phyloP scores from a whole-genome alignment of 768 basidiomycete species.

The Kwoniella bestiolae region DNA sequence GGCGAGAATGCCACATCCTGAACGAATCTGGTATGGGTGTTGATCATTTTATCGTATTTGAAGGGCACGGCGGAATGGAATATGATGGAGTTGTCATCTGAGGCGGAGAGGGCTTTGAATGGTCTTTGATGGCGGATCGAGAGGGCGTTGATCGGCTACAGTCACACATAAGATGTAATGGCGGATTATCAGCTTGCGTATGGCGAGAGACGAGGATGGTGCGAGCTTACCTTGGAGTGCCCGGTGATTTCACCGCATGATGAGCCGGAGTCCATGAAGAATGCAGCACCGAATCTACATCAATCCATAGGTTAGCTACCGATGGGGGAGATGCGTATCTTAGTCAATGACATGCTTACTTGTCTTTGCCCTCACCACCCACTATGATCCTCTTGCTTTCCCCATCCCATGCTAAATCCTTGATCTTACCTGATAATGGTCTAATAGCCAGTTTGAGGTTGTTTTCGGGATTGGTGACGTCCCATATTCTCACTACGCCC shows the following conservation, averaged over 20 bases:
- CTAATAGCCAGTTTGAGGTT: conserved; percentile 64
- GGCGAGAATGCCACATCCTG: conserved; percentile 85
- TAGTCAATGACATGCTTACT: conserved; percentile 62
- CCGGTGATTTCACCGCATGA: conserved; percentile 87
- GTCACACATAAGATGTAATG: background rate
- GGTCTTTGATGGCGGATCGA: conserved; percentile 86
- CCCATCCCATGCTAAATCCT: conserved; percentile 94
- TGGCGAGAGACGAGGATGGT: too few relatives aligned
- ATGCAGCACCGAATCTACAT: conserved; percentile 52
- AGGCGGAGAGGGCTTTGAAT: conserved; percentile 85
- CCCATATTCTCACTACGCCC: conserved; percentile 89
- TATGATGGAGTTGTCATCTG: conserved; percentile 78
- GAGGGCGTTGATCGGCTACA: conserved; percentile 80
- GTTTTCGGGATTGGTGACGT: conserved; percentile 83
- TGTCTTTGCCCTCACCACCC: conserved; percentile 89
- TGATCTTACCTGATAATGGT: conserved; percentile 63
- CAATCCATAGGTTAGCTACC: background rate
- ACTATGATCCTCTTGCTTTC: conserved; percentile 95
- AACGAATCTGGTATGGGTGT: conserved; percentile 87
- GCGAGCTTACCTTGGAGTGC: conserved; percentile 79
- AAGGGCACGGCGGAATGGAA: conserved; percentile 88
- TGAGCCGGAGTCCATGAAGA: conserved; percentile 64
- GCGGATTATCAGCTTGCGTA: background rate
- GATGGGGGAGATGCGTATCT: background rate
- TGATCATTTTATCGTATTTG: conserved; percentile 83